Conservation (phyloP, 768 basidiomycete genomes). For the Porphyrellus cyaneotinctus region DNA sequence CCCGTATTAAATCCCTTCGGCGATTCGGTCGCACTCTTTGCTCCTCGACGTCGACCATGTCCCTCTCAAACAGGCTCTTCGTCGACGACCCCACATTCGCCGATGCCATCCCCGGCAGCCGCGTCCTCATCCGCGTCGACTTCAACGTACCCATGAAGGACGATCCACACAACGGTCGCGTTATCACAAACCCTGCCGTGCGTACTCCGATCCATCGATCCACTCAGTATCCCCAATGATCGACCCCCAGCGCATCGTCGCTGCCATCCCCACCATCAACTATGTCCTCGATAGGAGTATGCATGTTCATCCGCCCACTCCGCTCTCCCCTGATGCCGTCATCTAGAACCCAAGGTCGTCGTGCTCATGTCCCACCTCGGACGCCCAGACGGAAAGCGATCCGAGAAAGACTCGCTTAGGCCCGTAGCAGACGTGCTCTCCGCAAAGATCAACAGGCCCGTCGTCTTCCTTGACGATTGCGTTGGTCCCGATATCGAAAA, state of each 20-base stretch:
- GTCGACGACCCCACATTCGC: slow-evolving; percentile 70
- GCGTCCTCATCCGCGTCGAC: slow-evolving; percentile 92
- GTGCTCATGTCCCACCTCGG: slow-evolving; percentile 98
- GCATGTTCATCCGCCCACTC: slow-evolving; percentile 1
- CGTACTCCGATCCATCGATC: slow-evolving; percentile 33
- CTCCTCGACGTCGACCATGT: slow-evolving; percentile 53
- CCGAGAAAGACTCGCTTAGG: slow-evolving; percentile 85
- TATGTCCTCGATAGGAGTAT: slow-evolving; percentile 85
- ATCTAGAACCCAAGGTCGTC: slow-evolving; percentile 70
- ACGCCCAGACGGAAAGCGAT: slow-evolving; percentile 89
- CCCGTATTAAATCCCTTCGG: slow-evolving; percentile 2
- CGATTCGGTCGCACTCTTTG: not conserved
- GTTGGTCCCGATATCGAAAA: slow-evolving; percentile 84
- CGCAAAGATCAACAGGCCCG: slow-evolving; percentile 43
- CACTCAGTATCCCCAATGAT: slow-evolving; percentile 5
- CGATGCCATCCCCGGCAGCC: slow-evolving; percentile 71
- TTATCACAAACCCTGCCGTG: slow-evolving; percentile 97
- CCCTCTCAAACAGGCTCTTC: slow-evolving; percentile 90
- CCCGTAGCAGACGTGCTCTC: slow-evolving; percentile 74
- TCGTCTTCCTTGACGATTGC: slow-evolving; percentile 81
- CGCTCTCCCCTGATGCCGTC: not conserved
- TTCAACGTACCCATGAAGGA: slow-evolving; percentile 94
- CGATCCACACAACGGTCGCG: slow-evolving; percentile 61
- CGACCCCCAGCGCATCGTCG: slow-evolving; percentile 80
- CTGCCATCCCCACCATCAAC: slow-evolving; percentile 91